Percentiles rank a stretch among this genome's conserved stretches.
Evolutionary conservation across 257 asterid genomes (phyloP).

Genomic region (Nicotiana tomentosiformis): DNA sequence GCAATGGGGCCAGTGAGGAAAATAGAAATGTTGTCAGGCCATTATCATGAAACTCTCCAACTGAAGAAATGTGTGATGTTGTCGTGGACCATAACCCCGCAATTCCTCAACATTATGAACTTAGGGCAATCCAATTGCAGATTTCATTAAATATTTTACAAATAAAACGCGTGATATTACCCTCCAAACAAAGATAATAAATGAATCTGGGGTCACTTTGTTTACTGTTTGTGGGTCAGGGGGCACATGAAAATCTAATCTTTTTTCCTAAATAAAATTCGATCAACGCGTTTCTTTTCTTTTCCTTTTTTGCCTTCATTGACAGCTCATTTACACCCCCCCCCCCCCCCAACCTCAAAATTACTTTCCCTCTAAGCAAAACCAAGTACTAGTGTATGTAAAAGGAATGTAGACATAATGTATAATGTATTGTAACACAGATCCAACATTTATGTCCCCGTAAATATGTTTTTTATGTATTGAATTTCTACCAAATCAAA

Average conservation of each 20-base stretch:
- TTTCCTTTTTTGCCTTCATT: background rate
- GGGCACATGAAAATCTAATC: background rate
- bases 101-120: slow-evolving; percentile 3
- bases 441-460: too few relatives aligned
- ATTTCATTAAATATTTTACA: slow-evolving; percentile 2
- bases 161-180: background rate
- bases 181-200: background rate
- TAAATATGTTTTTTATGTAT: too few relatives aligned
- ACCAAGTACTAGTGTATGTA: background rate
- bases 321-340: background rate
- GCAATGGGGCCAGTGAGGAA: background rate
- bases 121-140: background rate
- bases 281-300: background rate
- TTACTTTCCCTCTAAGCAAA: background rate
- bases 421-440: too few relatives aligned
- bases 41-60: slow-evolving; percentile 3
- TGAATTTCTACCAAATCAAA: too few relatives aligned
- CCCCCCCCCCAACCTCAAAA: background rate
- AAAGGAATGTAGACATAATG: background rate
- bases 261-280: background rate
- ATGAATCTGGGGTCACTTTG: background rate
- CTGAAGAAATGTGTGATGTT: slow-evolving; percentile 11
- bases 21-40: background rate
- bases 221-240: background rate
- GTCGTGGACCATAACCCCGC: slow-evolving; percentile 1